Conservation (phyloP, 306 rosid species). For the Astragalus glycyphyllos region DNA sequence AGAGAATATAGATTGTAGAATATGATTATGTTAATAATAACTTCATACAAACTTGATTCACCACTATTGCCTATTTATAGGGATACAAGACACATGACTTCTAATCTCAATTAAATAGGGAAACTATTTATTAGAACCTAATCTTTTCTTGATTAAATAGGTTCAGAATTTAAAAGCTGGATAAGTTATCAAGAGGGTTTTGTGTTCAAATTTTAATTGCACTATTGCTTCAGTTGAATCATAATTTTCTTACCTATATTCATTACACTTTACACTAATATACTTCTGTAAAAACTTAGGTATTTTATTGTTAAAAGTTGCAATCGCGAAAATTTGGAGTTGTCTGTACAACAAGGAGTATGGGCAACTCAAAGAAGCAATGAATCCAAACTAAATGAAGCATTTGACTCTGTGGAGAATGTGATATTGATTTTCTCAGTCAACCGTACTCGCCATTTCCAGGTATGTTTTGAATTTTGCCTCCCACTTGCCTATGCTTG, state of each 20-base stretch:
- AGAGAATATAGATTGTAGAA: too few species aligned
- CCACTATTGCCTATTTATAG: too few species aligned
- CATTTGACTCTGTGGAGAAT: conserved; percentile 92
- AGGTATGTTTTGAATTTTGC: conserved; percentile 60
- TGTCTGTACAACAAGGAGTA: conserved; percentile 99
- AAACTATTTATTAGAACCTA: too few species aligned
- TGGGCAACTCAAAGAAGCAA: conserved; percentile 99
- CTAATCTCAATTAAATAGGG: too few species aligned
- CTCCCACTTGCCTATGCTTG: conserved; percentile 30
- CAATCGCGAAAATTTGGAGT: conserved; percentile 99
- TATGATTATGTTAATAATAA: too few species aligned
- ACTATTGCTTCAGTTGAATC: conserved; percentile 36
- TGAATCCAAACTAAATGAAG: conserved; percentile 97
- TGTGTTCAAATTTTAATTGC: conserved; percentile 3
- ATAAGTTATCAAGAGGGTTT: conserved; percentile 29
- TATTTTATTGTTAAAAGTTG: conserved; percentile 99
- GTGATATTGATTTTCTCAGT: conserved; percentile 97
- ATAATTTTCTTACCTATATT: conserved; percentile 34
- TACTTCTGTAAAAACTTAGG: conserved; percentile 71
- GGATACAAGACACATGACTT: too few species aligned
- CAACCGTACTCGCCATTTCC: conserved; percentile 98
- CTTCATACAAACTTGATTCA: too few species aligned
- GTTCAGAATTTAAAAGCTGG: conserved; percentile 34
- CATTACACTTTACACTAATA: conserved; percentile 43
- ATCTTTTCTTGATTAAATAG: neutral